Conservation (phyloP, 371 early-diverging fungal species). For the Circinella minor region DNA sequence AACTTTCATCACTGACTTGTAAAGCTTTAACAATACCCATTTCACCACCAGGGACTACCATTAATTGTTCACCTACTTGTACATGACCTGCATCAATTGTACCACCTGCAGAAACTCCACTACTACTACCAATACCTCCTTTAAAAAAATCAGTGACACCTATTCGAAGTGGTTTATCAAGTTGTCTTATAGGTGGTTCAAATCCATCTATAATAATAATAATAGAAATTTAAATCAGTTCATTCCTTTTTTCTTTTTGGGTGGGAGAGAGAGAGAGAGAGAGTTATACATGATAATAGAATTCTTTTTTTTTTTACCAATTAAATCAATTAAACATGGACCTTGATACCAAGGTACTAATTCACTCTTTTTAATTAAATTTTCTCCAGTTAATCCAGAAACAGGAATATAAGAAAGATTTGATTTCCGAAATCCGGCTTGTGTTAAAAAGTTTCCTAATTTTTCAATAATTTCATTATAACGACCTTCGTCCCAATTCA, state of each 20-base stretch:
- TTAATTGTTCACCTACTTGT: constrained; percentile 84
- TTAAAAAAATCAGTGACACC: constrained; percentile 87
- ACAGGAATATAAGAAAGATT: constrained; percentile 83
- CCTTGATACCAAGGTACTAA: constrained; percentile 73
- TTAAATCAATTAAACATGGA: constrained; percentile 62
- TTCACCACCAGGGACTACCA: constrained; percentile 84
- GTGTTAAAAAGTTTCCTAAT: constrained; percentile 69
- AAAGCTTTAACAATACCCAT: constrained; percentile 78
- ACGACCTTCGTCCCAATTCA: constrained; percentile 79
- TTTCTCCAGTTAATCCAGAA: constrained; percentile 90
- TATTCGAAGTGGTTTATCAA: constrained; percentile 85
- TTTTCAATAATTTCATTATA: constrained; percentile 74
- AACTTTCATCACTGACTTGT: constrained; percentile 72
- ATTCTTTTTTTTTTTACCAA: no score
- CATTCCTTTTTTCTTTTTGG: no score
- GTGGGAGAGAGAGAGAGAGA: no score
- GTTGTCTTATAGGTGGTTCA: constrained; percentile 71
- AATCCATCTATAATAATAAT: constrained; percentile 70
- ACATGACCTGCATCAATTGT: constrained; percentile 85
- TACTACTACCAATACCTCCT: constrained; percentile 71
- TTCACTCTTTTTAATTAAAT: constrained; percentile 63
- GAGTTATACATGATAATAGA: no score
- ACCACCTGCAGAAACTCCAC: constrained; percentile 83
- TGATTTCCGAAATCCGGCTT: constrained; percentile 76
- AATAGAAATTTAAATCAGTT: background rate